Percentiles rank a stretch among this genome's conserved stretches.
Conservation (phyloP, 495 filamentous ascomycete genomes). For the Aspergillus campestris region DNA sequence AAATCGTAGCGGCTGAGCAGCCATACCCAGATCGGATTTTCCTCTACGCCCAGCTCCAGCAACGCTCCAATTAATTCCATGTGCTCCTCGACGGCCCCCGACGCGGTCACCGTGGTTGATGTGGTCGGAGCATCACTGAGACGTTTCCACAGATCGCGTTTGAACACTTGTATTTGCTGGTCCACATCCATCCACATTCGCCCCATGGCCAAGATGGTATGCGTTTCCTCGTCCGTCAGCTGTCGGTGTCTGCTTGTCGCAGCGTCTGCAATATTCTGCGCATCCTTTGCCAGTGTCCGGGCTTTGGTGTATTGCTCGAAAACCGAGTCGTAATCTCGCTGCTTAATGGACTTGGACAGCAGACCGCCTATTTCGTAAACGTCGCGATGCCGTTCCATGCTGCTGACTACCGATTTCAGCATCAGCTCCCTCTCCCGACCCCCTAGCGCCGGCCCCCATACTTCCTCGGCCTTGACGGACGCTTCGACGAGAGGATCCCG, state of each 20-base stretch:
- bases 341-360: constrained; percentile 78
- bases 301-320: constrained; percentile 81
- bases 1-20: constrained; percentile 80
- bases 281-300: constrained; percentile 63
- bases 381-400: constrained; percentile 68
- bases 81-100: constrained; percentile 60
- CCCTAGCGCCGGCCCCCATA: constrained; percentile 90
- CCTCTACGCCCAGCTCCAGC: constrained; percentile 83
- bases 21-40: constrained; percentile 96
- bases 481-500: constrained; percentile 80
- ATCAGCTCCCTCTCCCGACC: constrained; percentile 87
- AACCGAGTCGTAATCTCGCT: constrained; percentile 78
- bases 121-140: constrained; percentile 52
- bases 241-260: constrained; percentile 35
- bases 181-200: constrained; percentile 94
- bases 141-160: constrained; percentile 77
- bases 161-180: constrained; percentile 73
- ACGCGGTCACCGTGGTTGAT: constrained; percentile 30
- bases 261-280: constrained; percentile 51
- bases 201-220: constrained; percentile 77
- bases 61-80: constrained; percentile 84
- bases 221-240: constrained; percentile 65
- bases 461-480: constrained; percentile 86
- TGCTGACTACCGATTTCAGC: constrained; percentile 62
- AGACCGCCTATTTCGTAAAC: constrained; percentile 69